These are phyloP conservation scores for Schizosaccharomyces cryophilus DNA, from an alignment of 805 yeast species.

Conservation along the genomic window DNA sequence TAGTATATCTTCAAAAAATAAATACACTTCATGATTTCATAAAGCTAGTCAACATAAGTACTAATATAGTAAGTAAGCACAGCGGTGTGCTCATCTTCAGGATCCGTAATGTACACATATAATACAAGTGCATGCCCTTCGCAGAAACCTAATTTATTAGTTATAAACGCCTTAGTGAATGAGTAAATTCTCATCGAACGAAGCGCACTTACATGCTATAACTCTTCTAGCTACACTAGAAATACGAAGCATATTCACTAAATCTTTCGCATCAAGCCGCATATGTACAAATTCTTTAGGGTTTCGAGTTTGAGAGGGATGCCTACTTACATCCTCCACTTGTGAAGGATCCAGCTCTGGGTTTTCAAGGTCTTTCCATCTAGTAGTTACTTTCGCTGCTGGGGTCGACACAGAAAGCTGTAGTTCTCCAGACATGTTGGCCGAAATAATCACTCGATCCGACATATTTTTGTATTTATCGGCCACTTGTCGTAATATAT, in stretches of 20 bases:
- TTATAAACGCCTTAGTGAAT: no score
- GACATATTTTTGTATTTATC: not conserved
- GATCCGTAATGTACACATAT: conserved; percentile 3
- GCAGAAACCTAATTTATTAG: not conserved
- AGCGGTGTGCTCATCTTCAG: conserved; percentile 1
- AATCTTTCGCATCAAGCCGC: conserved; percentile 1
- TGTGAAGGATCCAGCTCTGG: conserved; percentile 3
- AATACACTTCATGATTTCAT: no score
- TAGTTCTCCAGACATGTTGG: conserved; percentile 2
- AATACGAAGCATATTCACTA: not conserved
- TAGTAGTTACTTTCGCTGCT: not conserved
- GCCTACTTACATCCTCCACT: not conserved
- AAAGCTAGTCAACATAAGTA: not conserved
- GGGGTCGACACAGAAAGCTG: not conserved
- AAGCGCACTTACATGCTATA: conserved; percentile 1
- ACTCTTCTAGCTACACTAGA: not conserved
- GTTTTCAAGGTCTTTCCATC: not conserved
- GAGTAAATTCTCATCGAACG: not conserved
- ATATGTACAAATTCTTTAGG: conserved; percentile 1
- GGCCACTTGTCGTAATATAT: not conserved
- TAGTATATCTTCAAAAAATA: no score
- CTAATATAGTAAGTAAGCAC: conserved; percentile 2
- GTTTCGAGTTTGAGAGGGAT: not conserved
- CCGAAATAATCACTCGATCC: not conserved
- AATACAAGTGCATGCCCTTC: conserved; percentile 3